phyloP scores from a whole-genome alignment of 345 rosid species.

The Sonneratia alba region DNA sequence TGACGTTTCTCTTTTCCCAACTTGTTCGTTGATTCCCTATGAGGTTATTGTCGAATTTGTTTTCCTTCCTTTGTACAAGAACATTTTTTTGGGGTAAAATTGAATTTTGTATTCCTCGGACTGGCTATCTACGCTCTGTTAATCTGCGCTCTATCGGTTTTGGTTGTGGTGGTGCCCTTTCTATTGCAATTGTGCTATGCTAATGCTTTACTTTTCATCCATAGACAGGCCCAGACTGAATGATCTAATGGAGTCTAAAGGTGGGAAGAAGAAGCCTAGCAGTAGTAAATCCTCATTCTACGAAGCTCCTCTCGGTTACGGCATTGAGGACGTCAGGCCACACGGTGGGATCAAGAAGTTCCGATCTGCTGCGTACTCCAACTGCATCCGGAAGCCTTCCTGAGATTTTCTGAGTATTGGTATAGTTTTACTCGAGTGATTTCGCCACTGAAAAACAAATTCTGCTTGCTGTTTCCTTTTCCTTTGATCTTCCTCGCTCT shows the following conservation, averaged over 20 bases:
- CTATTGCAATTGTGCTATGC: background rate
- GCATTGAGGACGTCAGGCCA: constrained; percentile 97
- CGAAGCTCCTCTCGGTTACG: constrained; percentile 97
- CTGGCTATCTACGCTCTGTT: background rate
- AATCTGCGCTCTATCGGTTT: background rate
- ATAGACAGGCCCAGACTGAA: constrained; percentile 39
- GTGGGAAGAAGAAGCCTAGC: constrained; percentile 79
- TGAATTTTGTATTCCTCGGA: too few species aligned
- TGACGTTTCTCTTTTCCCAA: background rate
- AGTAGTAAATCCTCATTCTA: constrained; percentile 60
- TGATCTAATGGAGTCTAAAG: constrained; percentile 95
- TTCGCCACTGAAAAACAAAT: constrained; percentile 1
- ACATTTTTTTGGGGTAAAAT: background rate
- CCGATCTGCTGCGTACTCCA: constrained; percentile 55
- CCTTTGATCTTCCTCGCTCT: constrained; percentile 7
- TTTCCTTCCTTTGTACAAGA: background rate
- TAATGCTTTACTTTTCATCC: constrained; percentile 2
- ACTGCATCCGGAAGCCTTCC: constrained; percentile 74
- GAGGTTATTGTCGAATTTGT: background rate
- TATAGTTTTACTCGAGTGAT: constrained; percentile 9
- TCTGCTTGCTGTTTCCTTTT: constrained; percentile 5
- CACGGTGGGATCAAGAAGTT: constrained; percentile 98
- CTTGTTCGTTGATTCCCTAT: background rate
- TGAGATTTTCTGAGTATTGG: constrained; percentile 27
- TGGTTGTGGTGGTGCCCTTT: background rate